phyloP scores from a whole-genome alignment of 2,329 filamentous ascomycete genomes.

The Cordyceps militaris region DNA sequence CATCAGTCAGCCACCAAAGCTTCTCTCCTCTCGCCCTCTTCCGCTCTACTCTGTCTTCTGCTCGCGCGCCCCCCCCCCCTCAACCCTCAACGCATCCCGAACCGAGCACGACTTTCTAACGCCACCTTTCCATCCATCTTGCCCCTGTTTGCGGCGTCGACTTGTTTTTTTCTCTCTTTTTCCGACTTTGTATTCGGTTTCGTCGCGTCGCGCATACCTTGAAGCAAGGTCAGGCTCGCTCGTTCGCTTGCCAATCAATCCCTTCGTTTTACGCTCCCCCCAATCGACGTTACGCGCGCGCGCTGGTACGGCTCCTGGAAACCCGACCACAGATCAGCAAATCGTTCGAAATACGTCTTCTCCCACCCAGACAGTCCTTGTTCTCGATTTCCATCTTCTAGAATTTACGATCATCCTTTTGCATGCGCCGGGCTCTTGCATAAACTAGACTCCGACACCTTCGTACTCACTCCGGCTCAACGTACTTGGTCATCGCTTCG shows the following conservation, averaged over 20 bases:
- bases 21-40: neutral
- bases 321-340: neutral
- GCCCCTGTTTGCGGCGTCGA: neutral
- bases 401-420: neutral
- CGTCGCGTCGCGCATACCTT: neutral
- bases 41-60: neutral
- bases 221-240: neutral
- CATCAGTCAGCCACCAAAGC: slow-evolving; percentile 6
- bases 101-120: neutral
- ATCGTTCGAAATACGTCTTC: neutral
- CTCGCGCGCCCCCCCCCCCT: neutral
- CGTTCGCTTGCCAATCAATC: neutral
- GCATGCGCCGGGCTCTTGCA: neutral
- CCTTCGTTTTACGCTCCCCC: slow-evolving; percentile 3
- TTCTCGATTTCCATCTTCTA: neutral
- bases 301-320: neutral
- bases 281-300: neutral
- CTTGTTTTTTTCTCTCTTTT: neutral
- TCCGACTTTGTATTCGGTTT: neutral
- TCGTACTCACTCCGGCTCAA: neutral
- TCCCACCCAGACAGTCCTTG: neutral
- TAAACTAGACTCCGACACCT: neutral
- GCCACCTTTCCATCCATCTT: neutral
- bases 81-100: neutral
- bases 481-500: neutral